These are phyloP conservation scores for Suhomyces chickasaworum DNA, from an alignment of 1,139 yeast species.

Conservation along the genomic window DNA sequence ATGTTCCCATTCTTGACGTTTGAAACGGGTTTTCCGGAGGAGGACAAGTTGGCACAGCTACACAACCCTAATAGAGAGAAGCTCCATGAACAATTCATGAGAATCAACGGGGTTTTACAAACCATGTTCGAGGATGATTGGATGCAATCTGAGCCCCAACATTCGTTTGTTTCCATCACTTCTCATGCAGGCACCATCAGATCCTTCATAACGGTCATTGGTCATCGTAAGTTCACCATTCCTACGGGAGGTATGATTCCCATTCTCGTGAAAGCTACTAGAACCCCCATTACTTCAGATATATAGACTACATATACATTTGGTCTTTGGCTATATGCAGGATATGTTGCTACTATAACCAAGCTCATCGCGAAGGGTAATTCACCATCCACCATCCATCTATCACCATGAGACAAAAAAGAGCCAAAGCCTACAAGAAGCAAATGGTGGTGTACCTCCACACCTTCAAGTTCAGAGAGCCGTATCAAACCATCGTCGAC, in stretches of 20 bases:
- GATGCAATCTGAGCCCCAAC: conserved; percentile 7
- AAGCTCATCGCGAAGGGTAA: conserved; percentile 11
- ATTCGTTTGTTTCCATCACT: conserved; percentile 49
- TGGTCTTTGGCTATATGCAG: background rate
- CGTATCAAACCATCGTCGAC: conserved; percentile 87
- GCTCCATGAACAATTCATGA: conserved; percentile 49
- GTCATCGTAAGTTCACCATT: conserved; percentile 56
- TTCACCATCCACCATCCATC: background rate
- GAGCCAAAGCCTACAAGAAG: conserved; percentile 92
- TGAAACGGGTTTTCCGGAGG: conserved; percentile 50
- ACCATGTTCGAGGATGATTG: conserved; percentile 45
- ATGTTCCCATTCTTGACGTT: conserved; percentile 28
- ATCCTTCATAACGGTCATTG: conserved; percentile 51
- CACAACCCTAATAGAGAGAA: conserved; percentile 42
- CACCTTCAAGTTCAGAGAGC: conserved; percentile 90
- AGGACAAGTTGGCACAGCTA: conserved; percentile 43
- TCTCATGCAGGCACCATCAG: conserved; percentile 67
- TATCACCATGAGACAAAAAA: conserved; percentile 83
- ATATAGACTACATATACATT: background rate
- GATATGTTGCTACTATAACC: background rate
- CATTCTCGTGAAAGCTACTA: conserved; percentile 49
- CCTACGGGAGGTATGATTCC: conserved; percentile 73
- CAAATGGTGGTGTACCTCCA: conserved; percentile 83
- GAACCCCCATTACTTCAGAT: conserved; percentile 11
- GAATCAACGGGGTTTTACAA: conserved; percentile 54